Conservation (phyloP, 257 asterid genomes). For the Nicotiana attenuata region DNA sequence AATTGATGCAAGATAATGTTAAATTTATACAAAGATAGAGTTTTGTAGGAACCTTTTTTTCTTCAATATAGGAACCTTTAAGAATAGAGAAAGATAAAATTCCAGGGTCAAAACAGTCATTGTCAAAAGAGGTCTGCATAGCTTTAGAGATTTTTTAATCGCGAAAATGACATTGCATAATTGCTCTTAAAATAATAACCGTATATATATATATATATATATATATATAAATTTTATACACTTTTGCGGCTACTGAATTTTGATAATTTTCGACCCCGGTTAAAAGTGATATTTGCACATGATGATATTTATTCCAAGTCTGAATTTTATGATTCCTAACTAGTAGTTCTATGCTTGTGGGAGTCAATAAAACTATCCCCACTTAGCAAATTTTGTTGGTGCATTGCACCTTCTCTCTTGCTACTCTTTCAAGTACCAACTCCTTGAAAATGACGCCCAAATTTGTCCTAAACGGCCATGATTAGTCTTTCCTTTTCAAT, state of each 20-base stretch:
- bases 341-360: not conserved
- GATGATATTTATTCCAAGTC: too few relatives aligned
- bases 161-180: too few relatives aligned
- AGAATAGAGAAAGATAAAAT: not conserved
- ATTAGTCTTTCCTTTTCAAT: slow-evolving; percentile 10
- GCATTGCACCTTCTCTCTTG: not conserved
- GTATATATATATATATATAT: too few relatives aligned
- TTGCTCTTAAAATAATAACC: too few relatives aligned
- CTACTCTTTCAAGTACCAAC: slow-evolving; percentile 2
- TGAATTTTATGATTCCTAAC: not conserved
- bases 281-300: too few relatives aligned
- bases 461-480: slow-evolving; percentile 36
- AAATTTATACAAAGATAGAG: not conserved
- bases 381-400: not conserved
- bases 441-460: slow-evolving; percentile 20
- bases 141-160: not conserved
- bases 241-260: too few relatives aligned
- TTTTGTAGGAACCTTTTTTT: not conserved
- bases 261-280: too few relatives aligned
- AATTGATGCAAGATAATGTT: not conserved
- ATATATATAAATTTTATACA: too few relatives aligned
- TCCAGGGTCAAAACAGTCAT: not conserved
- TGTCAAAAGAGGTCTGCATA: too few relatives aligned
- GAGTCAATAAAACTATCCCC: not conserved
- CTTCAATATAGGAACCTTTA: not conserved